Base-by-base conservation (phyloP, 257 asterid genomes). In the Misopates orontium region DNA sequence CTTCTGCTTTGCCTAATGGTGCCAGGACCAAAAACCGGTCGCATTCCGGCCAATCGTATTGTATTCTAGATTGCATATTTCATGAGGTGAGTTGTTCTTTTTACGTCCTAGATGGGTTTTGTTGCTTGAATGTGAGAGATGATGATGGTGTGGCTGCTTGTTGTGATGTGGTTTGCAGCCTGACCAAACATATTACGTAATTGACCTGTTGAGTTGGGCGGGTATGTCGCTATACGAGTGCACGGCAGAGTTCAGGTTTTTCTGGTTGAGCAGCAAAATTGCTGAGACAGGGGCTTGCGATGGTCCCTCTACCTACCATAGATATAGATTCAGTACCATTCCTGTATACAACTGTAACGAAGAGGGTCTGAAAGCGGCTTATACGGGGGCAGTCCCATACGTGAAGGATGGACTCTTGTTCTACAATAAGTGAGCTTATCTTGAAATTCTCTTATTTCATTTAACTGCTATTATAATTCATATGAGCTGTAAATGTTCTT, bases 141-240 rank as follows among this genome's bases (percentile, higher is more conserved):
- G 32, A 60, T 50, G 40, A 18, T 71, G 68, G 51, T 54, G 20
- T 64, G 39, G 18, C 62, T 68, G 36, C 41, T 17, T 40, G 42
- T 50, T 69, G 57, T 75, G 54, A 54, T 42, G 48, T 74, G 60
- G 55, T 31, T 54, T 80, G 77, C 89, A 90, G 96, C 77, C 80
- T 10, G 96, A 94, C 70, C 94, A 94, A 62, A 88, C 88, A 7
- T 90, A 88, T 77, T 94, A 88, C 72, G 96, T 86, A 44, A 82
- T 85, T 55, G 99, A 90, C 75, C 79, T 84, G 89, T 87, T 94
- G 73, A 83, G 99, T 77, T 94, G 98, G 98, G 95, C 80, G 16
- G 98, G 99, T 53, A 80, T 87, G 76, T 83, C 95, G 0, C 63
- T 88, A 64, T 90, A 87, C 18, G 98, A 94, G 78, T 94, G 98